A percentile compares a stretch with the other conserved stretches of the same genome.
These are phyloP conservation scores for Cystobasidiopsis lactophilus DNA, from an alignment of 768 basidiomycete genomes.

Conservation along the genomic window DNA sequence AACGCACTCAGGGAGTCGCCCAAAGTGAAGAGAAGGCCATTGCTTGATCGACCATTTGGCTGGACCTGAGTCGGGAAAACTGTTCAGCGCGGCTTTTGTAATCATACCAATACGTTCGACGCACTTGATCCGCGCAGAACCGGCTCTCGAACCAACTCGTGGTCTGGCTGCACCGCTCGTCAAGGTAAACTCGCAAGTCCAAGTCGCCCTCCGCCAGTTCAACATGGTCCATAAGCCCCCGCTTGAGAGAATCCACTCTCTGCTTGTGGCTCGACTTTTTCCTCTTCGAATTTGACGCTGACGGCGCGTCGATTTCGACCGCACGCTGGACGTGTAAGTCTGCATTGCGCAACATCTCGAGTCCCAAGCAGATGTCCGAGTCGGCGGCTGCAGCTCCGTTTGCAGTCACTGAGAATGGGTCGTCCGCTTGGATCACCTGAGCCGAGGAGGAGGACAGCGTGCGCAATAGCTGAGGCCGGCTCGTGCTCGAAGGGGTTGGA, in stretches of 20 bases:
- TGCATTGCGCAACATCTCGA: background rate
- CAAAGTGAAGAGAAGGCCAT: background rate
- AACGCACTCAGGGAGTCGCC: background rate
- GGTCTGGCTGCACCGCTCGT: background rate
- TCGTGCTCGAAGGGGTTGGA: background rate
- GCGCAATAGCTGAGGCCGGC: background rate
- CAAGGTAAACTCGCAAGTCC: background rate
- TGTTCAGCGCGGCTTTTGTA: background rate
- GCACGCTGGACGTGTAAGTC: background rate
- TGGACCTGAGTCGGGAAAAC: no score
- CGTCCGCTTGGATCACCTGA: background rate
- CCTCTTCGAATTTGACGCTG: background rate
- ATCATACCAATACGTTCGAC: background rate
- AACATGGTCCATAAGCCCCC: background rate
- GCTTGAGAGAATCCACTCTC: background rate
- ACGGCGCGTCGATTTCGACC: background rate
- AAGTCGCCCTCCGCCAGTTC: background rate
- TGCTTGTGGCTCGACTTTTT: background rate
- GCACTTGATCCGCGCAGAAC: background rate
- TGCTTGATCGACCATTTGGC: background rate
- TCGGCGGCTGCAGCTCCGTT: background rate
- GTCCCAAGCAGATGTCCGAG: background rate
- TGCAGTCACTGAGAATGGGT: background rate
- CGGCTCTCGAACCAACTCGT: background rate
- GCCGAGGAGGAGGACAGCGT: background rate